Base-by-base conservation (phyloP, 345 rosid genomes). In the Citrus glauca region DNA sequence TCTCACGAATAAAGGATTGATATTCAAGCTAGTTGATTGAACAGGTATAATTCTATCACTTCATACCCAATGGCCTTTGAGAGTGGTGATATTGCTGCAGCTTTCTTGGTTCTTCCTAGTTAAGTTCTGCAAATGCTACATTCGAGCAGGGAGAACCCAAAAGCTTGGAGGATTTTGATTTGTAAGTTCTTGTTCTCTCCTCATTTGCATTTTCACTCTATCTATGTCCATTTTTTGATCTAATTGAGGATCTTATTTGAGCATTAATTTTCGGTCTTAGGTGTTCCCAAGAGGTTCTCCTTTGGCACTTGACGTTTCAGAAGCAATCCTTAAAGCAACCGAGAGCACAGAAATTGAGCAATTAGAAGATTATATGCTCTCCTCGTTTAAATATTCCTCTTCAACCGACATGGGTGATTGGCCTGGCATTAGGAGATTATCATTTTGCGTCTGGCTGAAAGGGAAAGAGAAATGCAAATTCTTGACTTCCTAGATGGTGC, bases 141-240 rank as follows among this genome's bases (percentile, higher is more conserved):
- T 71, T 37, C 57, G 9, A 56, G 42, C 77, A 57, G 79, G 85
- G 13, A 59, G 71, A 20, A 67, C 81, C 16, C 77, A 35, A 60
- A 79, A 84, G 67, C 73, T 69, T 9, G 79, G 87, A 17, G 87
- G 85, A 24, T 80, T 79, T 66, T 81, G 87, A 66, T 79, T 80
- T 57, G 83, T 85, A 24, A 55, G 40, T 69, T 22, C 60, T n/a
- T 6, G n/a, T 11, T 38, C 64, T 42, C 66, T 30, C 24, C 11
- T 42, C 5, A 30, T 9, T 56, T 25, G 20, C 22, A 33, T 25
- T 25, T 19, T 32, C 37, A 20, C 4, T 13, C 6, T 5, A 7
- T 17, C 7, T 33, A 0, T 17, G 14, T n/a, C 13, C 13, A 9
- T 33, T 33, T 20, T 14, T 6, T 50, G 1, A 45, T 45, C 50